Evolutionary conservation across 2,329 filamentous ascomycete species (phyloP).

Genomic region (Sporothrix pallida): DNA sequence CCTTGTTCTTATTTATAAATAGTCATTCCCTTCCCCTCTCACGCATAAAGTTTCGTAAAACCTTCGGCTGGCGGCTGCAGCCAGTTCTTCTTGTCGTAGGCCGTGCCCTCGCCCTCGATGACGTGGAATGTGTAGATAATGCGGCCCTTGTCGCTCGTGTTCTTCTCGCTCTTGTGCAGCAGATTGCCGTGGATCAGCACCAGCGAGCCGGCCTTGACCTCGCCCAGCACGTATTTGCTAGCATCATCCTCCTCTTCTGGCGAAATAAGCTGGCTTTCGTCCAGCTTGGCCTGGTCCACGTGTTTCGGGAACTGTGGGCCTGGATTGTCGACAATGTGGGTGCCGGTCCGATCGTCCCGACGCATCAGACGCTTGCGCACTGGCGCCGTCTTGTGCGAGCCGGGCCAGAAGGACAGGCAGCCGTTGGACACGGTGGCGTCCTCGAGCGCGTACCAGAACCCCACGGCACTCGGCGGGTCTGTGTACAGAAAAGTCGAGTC

Average conservation of each 20-base stretch:
- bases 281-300: slow-evolving; percentile 47
- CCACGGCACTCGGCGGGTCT: slow-evolving; percentile 83
- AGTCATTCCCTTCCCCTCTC: slow-evolving; percentile 26
- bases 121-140: slow-evolving; percentile 98
- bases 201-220: slow-evolving; percentile 88
- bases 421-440: slow-evolving; percentile 87
- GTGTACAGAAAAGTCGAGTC: slow-evolving; percentile 94
- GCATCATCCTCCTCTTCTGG: slow-evolving; percentile 48
- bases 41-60: slow-evolving; percentile 71
- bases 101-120: slow-evolving; percentile 72
- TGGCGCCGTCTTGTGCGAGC: slow-evolving; percentile 74
- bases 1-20: not conserved
- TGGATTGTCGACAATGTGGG: slow-evolving; percentile 73
- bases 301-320: slow-evolving; percentile 65
- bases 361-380: slow-evolving; percentile 79
- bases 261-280: slow-evolving; percentile 41
- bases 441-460: slow-evolving; percentile 97
- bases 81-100: slow-evolving; percentile 91
- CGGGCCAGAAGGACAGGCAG: slow-evolving; percentile 83
- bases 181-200: slow-evolving; percentile 96
- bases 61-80: slow-evolving; percentile 81
- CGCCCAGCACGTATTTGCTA: slow-evolving; percentile 74
- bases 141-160: slow-evolving; percentile 80
- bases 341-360: slow-evolving; percentile 55
- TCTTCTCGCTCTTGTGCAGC: slow-evolving; percentile 94